A percentile compares a stretch with the other conserved stretches of the same genome.
phyloP scores from a whole-genome alignment of 2,329 filamentous ascomycete species.

The Alternaria sp. region DNA sequence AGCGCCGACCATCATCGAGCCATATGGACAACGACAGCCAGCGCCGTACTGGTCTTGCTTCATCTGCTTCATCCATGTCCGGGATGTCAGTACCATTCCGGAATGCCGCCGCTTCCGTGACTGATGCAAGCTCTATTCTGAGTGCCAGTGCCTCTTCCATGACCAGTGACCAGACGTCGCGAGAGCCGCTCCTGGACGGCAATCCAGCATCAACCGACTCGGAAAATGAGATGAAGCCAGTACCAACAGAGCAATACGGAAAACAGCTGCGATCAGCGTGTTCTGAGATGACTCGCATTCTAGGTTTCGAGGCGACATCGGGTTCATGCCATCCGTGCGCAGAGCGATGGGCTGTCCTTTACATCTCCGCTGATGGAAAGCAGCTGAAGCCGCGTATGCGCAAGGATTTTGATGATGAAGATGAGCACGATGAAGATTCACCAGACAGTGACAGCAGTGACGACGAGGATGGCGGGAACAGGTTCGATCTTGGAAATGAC shows the following conservation, averaged over 20 bases:
- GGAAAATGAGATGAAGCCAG: conserved; percentile 58
- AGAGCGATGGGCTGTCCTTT: conserved; percentile 83
- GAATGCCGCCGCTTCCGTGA: conserved; percentile 60
- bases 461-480: conserved; percentile 54
- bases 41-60: conserved; percentile 57
- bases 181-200: conserved; percentile 67
- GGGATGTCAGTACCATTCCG: conserved; percentile 60
- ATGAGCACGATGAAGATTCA: conserved; percentile 69
- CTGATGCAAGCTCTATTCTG: conserved; percentile 73
- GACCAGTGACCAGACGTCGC: conserved; percentile 74
- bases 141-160: conserved; percentile 77
- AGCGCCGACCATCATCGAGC: conserved; percentile 69
- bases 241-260: conserved; percentile 53
- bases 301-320: conserved; percentile 70
- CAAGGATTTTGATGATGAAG: conserved; percentile 70
- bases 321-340: conserved; percentile 80
- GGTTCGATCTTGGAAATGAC: conserved; percentile 74
- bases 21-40: conserved; percentile 54
- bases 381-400: conserved; percentile 74
- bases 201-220: conserved; percentile 35
- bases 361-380: conserved; percentile 77
- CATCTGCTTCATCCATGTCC: conserved; percentile 60
- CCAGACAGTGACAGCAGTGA: conserved; percentile 61
- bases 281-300: conserved; percentile 72
- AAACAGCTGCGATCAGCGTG: conserved; percentile 70